Conservation (phyloP, 306 rosid species). For the Potentilla sterilis region DNA sequence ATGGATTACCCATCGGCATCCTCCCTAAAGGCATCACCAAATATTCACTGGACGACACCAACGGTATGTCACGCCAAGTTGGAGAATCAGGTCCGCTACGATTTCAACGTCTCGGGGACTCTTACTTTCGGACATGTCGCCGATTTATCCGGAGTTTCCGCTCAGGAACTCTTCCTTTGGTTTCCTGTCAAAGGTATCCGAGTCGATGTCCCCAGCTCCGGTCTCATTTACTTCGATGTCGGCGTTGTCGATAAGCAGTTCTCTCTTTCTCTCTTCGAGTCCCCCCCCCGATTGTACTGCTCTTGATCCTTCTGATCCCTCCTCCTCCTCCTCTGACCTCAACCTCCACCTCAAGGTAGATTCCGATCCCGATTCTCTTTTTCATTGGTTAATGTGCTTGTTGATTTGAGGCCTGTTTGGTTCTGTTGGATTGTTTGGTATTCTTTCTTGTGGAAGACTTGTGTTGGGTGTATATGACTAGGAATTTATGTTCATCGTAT, state of each 20-base stretch:
- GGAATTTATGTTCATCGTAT: neutral
- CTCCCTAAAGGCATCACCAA: constrained; percentile 63
- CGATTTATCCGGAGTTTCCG: constrained; percentile 61
- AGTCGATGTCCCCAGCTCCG: constrained; percentile 69
- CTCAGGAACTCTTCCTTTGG: constrained; percentile 90
- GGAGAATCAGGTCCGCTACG: constrained; percentile 83
- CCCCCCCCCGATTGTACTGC: constrained; percentile 65
- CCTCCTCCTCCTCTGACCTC: neutral
- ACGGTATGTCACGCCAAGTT: constrained; percentile 79
- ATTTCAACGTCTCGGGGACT: constrained; percentile 59
- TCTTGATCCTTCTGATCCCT: constrained; percentile 37
- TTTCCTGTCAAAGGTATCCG: constrained; percentile 80
- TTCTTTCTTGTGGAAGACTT: neutral
- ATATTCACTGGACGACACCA: constrained; percentile 38
- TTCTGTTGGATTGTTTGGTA: neutral
- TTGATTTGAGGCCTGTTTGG: neutral
- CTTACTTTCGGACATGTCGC: constrained; percentile 59
- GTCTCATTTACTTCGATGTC: constrained; percentile 78
- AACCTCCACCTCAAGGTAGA: neutral
- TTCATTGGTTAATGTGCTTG: too few relatives aligned
- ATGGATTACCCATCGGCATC: constrained; percentile 86
- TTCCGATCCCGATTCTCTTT: neutral
- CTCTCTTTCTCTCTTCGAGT: constrained; percentile 70
- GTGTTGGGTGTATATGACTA: neutral
- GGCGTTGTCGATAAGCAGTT: constrained; percentile 92